Evolutionary conservation across 2,329 filamentous ascomycete species (phyloP).

Genomic region (Acrocalymma vagum): DNA sequence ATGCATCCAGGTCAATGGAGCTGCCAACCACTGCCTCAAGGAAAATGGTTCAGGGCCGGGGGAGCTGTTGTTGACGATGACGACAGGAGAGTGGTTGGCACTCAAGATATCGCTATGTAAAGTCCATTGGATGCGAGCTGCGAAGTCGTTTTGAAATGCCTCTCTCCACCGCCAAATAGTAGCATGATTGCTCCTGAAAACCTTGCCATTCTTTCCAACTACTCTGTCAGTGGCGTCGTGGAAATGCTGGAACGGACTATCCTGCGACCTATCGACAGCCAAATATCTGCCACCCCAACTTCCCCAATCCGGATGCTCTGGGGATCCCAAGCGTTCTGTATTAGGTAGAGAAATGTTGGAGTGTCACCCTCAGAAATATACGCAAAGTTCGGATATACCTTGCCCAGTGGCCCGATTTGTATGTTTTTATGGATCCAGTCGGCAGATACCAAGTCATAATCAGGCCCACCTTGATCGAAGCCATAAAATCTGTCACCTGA

Average conservation of each 20-base stretch:
- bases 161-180: conserved; percentile 63
- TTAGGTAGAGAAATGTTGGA: conserved; percentile 59
- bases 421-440: conserved; percentile 64
- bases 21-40: conserved; percentile 53
- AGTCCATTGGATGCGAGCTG: conserved; percentile 59
- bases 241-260: conserved; percentile 45
- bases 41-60: conserved; percentile 46
- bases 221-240: conserved; percentile 49
- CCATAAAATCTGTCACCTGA: conserved; percentile 58
- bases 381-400: conserved; percentile 53
- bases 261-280: conserved; percentile 41
- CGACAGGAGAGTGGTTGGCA: conserved; percentile 59
- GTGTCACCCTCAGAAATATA: conserved; percentile 65
- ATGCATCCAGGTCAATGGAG: conserved; percentile 55
- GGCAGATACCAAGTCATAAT: conserved; percentile 57
- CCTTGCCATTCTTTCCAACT: conserved; percentile 40
- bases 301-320: conserved; percentile 58
- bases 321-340: conserved; percentile 58
- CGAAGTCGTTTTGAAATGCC: conserved; percentile 62
- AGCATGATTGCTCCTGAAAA: conserved; percentile 54
- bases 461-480: conserved; percentile 59
- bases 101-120: conserved; percentile 42
- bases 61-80: conserved; percentile 52
- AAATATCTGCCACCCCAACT: conserved; percentile 61
- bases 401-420: conserved; percentile 59